Base-by-base conservation (phyloP, 495 filamentous ascomycete species). In the Usnea hakonensis region DNA sequence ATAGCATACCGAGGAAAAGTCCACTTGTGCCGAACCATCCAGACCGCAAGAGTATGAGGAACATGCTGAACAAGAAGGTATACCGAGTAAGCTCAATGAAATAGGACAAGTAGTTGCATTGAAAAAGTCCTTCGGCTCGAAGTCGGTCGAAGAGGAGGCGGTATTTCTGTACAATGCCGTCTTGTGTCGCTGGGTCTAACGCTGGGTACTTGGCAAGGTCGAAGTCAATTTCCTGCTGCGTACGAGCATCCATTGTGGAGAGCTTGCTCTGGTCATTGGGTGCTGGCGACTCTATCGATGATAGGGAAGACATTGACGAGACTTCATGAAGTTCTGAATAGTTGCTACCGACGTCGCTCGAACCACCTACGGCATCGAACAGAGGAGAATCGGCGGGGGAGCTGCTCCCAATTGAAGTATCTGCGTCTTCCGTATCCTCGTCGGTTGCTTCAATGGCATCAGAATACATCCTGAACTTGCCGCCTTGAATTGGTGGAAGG, bases 401-500 rank as follows among this genome's bases (percentile, higher is more conserved):
- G 57, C 76, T 71, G 60, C 63, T 66, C 52, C 71, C 61, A 62
- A 76, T 78, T 44, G 75, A 76, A 55, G 72, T 76, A 17, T 72
- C 73, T 19, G 83, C 77, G 26, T 76, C 73, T 28, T 74, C 70
- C 19, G 70, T 65, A 17, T 70, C 69, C 46, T 58, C 44, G 7
- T n/a, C 30, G n/a, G 16, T 54, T 16, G 9, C 57, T 23, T 70
- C 67, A 10, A 56, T 56, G 37, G 69, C 66, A 58, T 83, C 75
- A 26, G 70, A 67, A 59, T 83, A 81, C 5, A 76, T 73, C 64
- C 89, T 83, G 74, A 95, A 97, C 64, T 78, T 83, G 32, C 94
- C 94, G 57, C 92, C 93, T 72, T 97, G 95, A 55, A 98, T 90
- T 8, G 94, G 94, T 21, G 94, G 92, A 8, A 89, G 69, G 73